Evolutionary conservation across 148 eudicot species (phyloP), one percentile per base, ranked within the genome.

Genomic region (Hydrangea macrophylla): DNA sequence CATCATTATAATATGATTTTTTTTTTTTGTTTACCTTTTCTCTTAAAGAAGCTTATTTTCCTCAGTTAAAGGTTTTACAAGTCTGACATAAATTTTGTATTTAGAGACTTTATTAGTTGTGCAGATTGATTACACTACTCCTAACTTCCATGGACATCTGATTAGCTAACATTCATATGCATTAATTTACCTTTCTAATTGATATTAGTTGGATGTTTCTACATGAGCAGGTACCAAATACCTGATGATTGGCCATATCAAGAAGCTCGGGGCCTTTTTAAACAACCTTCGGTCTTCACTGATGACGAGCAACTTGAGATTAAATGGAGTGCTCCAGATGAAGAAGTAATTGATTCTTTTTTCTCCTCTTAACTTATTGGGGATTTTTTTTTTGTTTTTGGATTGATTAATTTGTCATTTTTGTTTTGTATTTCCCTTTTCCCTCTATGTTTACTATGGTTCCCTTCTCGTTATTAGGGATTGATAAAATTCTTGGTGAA

Each of bases 211-310:
- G 23, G 39, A 9, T 68, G 44, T 30, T 54, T 48, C 44, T 23
- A 45, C 66, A 11, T 70, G 37, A 62, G 64, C 67, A 94, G 99
- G 75, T 91, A 86, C 75, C 93, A 84, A 70, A 83, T 94, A 76
- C 90, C 99, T 67, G 97, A 90, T 44, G 85, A 89, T 42, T 94
- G 99, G 99, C 99, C 97, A 35, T 94, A 88, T 80, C 74, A 90
- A 72, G 99, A 89, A 79, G 97, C 91, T 73, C 81, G 96, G 55
- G 80, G 80, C 60, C 86, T 94, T 62, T 94, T 94, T 42, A 94
- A 90, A 76, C 96, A 90, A 70, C 99, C 99, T 56, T 71, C 55
- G 28, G 97, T 94, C 45, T 74, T 71, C 68, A 54, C 82, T 70
- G 87, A 86, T 73, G 79, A 86, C 9, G 96, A 91, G 72, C 81